Base-by-base conservation (phyloP, 2,329 filamentous ascomycete species). In the Neofusicoccum ribis region DNA sequence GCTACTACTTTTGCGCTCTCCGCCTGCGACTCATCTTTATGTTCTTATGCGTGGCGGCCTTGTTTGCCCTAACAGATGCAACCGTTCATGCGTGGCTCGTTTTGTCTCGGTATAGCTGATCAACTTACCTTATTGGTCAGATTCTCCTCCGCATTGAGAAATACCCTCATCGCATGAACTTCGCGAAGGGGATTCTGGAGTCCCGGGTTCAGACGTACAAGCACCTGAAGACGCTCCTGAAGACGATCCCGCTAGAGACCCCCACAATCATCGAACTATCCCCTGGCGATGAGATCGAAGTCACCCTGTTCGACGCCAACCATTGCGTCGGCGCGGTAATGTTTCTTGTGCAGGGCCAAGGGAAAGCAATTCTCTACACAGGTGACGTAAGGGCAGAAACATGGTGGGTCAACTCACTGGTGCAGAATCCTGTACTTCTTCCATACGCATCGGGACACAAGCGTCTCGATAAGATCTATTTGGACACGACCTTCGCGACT, bases 321-420 rank as follows among this genome's bases (percentile, higher is more conserved):
- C 94, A 97, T 74, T 98, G 94, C 71, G 85, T 90, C 0, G 93
- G 94, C 0, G 89, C 92, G 17, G 92, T 95, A 17, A 96, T 97
- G 92, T 97, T 97, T 73, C 81, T 97, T 17, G 90, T 97, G 34
- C 91, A 97, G 77, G 39, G 39, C 23, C 88, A 87, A 1, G 84
- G 83, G 0, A 91, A 88, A 67, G 89, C 92, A 0, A 84, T 96
- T 1, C 80, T 97, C 0, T 98, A 97, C 72, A 97, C 93, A 0
- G 93, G 93, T 5, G 94, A 97, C 72, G 88, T 96, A 46, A 86
- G 94, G 69, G 89, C 91, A 63, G 94, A 98, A 72, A 83, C 86
- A 4, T 97, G 92, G 91, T 96, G 92, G 84, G 88, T 97, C 8
- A 89, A 91, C 68, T 83, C 86, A 2, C 79, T 97, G 20, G 81